Percentiles rank a stretch among this genome's conserved stretches.
Evolutionary conservation across 768 basidiomycete genomes (phyloP).

Genomic region (Candolleomyces efflorescens): DNA sequence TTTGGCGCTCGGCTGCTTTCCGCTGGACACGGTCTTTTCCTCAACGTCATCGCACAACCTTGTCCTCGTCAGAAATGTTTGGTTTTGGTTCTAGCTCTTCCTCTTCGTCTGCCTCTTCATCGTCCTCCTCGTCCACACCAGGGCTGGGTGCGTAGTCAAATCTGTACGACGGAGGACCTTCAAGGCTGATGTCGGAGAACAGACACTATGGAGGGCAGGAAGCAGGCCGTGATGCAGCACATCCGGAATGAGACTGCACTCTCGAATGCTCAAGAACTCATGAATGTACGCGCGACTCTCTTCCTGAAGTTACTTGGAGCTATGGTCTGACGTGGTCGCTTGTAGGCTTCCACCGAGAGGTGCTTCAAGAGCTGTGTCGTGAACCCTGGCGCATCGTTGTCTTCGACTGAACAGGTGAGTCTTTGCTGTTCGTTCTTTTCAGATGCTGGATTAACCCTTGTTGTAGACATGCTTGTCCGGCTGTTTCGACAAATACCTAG

Average conservation of each 20-base stretch:
- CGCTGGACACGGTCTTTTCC: not conserved
- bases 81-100: conserved; percentile 6
- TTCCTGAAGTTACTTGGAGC: not conserved
- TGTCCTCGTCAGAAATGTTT: conserved; percentile 41
- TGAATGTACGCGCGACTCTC: conserved; percentile 48
- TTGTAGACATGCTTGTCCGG: conserved; percentile 68
- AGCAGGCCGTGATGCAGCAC: conserved; percentile 56
- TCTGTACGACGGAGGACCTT: no score
- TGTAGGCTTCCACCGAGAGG: conserved; percentile 73
- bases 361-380: conserved; percentile 76
- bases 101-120: conserved; percentile 18
- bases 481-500: conserved; percentile 81
- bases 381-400: conserved; percentile 51
- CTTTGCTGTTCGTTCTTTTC: not conserved
- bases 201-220: conserved; percentile 41
- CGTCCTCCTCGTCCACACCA: not conserved
- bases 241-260: conserved; percentile 69
- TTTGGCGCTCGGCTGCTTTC: not conserved
- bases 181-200: not conserved
- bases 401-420: conserved; percentile 3
- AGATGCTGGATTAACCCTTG: not conserved
- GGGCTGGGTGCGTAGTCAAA: no score
- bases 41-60: not conserved
- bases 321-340: not conserved
- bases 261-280: conserved; percentile 75